Base-by-base conservation (phyloP, 2,329 filamentous ascomycete genomes). In the Emergomyces pasteurianus region DNA sequence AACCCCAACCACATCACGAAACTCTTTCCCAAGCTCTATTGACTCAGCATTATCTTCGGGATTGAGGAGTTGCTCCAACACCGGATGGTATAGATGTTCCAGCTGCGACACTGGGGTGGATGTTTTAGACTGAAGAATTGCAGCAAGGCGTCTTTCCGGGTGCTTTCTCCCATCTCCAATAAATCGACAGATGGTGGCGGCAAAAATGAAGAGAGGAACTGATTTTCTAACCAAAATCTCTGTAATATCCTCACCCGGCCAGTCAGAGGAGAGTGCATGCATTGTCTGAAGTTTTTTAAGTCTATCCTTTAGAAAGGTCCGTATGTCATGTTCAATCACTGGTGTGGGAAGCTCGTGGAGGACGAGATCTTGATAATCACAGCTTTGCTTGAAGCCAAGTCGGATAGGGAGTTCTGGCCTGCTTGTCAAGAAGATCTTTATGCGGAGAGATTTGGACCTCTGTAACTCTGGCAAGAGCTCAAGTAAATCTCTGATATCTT, bases 391-490 rank as follows among this genome's bases (percentile, higher is more conserved):
- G 61, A 72, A 68, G 16, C 62, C 62, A 21, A 60, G 43, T 1
- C 60, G 53, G 52, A 71, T 66, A 53, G 65, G 65, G 12, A 62
- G 49, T 55, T 69, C 64, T 9, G 68, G 67, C 59, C 70, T 63
- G 62, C 70, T 72, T 10, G 69, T 73, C 7, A 72, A 47, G 49
- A 71, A 67, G 23, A 71, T 40, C 47, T 66, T 66, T 42, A 72
- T 49, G 36, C 54, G 64, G 10, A 65, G 28, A 34, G 53, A n/a
- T n/a, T 49, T 60, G 50, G 47, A 46, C 36, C 53, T 26, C 23
- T 59, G 58, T 10, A 65, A 21, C 49, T 58, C 40, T 12, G 63
- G 59, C 16, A 70, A 57, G n/a, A 70, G 64, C 40, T 56, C 62
- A 28, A 70, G 40, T 18, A 72, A 65, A 14, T 61, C 57, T 50